Percentiles rank a stretch among this genome's conserved stretches.
Conservation (phyloP, 1,284 basidiomycete genomes). For the Puccinia hordei region DNA sequence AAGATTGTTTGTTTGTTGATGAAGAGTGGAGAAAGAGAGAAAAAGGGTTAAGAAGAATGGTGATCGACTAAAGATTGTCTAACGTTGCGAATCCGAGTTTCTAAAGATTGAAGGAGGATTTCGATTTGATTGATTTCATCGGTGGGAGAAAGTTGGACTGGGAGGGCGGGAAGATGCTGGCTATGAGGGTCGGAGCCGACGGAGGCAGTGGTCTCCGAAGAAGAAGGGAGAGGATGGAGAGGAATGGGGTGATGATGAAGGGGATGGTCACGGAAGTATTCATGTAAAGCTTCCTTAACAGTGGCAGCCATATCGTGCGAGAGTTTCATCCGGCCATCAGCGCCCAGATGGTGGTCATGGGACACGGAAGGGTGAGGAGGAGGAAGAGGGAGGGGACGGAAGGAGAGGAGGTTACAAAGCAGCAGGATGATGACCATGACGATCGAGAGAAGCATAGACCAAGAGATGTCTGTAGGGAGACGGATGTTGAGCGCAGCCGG, state of each 20-base stretch:
- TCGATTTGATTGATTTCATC: conserved; percentile 22
- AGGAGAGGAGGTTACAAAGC: not conserved
- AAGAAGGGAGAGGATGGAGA: not conserved
- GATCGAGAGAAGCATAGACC: conserved; percentile 22
- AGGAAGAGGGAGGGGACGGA: not conserved
- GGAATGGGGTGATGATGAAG: not conserved
- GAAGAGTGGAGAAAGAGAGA: too few species aligned
- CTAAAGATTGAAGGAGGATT: not conserved
- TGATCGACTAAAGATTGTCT: conserved; percentile 17
- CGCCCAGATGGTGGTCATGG: too few species aligned
- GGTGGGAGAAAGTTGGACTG: too few species aligned
- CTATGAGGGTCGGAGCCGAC: not conserved
- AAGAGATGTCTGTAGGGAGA: not conserved
- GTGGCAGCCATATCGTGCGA: not conserved
- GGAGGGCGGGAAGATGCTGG: too few species aligned
- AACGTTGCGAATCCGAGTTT: conserved; percentile 7
- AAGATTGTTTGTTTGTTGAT: too few species aligned
- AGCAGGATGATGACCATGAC: not conserved
- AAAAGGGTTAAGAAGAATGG: too few species aligned
- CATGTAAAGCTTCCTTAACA: conserved; percentile 5
- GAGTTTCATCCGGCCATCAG: too few species aligned
- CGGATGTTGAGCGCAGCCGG: not conserved
- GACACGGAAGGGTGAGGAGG: too few species aligned
- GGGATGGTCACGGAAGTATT: conserved; percentile 29
- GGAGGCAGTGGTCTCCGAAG: not conserved